phyloP scores from a whole-genome alignment of 1,284 basidiomycete genomes.

The Uromyces viciae-fabae region DNA sequence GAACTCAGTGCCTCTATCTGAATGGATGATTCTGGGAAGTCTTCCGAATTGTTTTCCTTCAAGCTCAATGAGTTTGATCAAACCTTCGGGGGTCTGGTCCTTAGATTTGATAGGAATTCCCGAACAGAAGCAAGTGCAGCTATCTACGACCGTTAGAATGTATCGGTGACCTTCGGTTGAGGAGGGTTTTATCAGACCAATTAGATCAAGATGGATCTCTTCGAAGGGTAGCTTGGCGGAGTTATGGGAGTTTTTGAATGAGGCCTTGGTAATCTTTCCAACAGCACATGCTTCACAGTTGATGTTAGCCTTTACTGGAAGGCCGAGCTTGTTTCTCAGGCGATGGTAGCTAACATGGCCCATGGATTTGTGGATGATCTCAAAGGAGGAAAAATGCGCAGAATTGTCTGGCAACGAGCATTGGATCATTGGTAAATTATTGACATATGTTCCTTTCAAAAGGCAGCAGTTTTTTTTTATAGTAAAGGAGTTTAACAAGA shows the following conservation, averaged over 20 bases:
- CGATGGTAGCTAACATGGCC: constrained; percentile 4
- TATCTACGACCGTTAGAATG: neutral
- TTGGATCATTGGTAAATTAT: neutral
- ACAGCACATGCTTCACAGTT: neutral
- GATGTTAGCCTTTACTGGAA: neutral
- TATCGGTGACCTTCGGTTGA: neutral
- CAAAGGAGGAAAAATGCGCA: neutral
- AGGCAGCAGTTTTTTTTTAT: neutral
- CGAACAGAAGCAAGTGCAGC: neutral
- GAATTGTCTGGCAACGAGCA: too few relatives aligned
- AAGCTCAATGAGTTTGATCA: neutral
- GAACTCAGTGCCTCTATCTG: neutral
- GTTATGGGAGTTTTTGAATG: neutral
- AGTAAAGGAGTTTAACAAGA: neutral
- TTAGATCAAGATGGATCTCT: neutral
- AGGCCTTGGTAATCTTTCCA: neutral
- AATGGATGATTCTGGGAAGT: neutral
- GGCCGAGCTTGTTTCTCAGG: neutral
- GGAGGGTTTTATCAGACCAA: neutral
- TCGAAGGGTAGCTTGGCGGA: neutral
- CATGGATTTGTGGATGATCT: neutral
- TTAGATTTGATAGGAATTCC: neutral
- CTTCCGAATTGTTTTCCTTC: neutral
- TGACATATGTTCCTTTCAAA: neutral
- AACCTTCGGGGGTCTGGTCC: neutral